Conservation (phyloP, 2,329 filamentous ascomycete species). For the Fusarium virguliforme region DNA sequence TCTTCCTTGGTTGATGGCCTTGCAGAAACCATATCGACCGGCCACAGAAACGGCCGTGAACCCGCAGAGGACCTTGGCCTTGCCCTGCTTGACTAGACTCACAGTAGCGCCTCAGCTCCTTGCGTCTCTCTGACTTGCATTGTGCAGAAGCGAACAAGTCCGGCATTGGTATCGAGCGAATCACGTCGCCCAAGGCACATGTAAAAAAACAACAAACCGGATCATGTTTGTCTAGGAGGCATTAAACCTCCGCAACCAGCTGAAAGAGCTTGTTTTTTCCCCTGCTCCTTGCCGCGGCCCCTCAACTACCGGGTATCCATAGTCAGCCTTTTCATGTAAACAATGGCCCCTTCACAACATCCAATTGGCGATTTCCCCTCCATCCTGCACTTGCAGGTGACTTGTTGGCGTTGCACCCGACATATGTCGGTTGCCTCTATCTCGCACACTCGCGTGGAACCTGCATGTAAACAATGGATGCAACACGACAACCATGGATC, state of each 20-base stretch:
- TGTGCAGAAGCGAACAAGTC: conserved; percentile 40
- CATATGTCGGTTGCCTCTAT: conserved; percentile 30
- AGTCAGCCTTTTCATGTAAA: conserved; percentile 34
- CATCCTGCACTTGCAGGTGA: conserved; percentile 12
- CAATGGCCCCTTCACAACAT: conserved; percentile 24
- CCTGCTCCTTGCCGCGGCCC: conserved; percentile 5
- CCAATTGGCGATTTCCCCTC: conserved; percentile 30
- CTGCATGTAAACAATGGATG: conserved; percentile 40
- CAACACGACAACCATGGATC: conserved; percentile 37
- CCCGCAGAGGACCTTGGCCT: conserved; percentile 39
- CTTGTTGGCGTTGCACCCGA: conserved; percentile 16
- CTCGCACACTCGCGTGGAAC: conserved; percentile 27
- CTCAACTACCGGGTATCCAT: conserved; percentile 38
- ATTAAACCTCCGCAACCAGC: conserved; percentile 36
- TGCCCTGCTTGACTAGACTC: conserved; percentile 21
- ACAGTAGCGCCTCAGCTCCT: conserved; percentile 33
- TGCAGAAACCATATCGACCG: conserved; percentile 13
- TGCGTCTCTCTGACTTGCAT: conserved; percentile 48
- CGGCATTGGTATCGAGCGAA: conserved; percentile 39
- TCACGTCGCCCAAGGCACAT: conserved; percentile 29
- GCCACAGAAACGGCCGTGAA: conserved; percentile 39
- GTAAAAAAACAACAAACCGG: conserved; percentile 36
- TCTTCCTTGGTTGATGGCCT: conserved; percentile 32
- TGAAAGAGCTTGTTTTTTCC: conserved; percentile 29
- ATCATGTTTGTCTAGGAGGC: conserved; percentile 18